These are phyloP conservation scores for Vaccinium darrowii DNA, from an alignment of 148 eudicot species.

Conservation along the genomic window DNA sequence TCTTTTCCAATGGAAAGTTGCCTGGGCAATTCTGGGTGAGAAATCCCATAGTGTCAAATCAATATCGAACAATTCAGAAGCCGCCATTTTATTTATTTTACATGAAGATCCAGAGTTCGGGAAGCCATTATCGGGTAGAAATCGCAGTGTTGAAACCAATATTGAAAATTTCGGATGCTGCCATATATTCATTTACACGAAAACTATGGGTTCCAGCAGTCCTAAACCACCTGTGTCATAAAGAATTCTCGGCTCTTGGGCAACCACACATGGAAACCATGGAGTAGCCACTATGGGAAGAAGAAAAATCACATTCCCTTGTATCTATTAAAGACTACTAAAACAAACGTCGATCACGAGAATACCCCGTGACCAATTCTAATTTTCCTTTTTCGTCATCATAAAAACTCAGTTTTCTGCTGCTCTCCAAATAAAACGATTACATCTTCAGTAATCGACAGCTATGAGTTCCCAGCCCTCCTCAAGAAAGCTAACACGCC, in stretches of 20 bases:
- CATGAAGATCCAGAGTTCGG: not conserved
- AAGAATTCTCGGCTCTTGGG: not conserved
- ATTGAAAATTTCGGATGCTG: not conserved
- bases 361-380: not conserved
- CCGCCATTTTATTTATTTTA: not conserved
- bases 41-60: not conserved
- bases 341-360: not conserved
- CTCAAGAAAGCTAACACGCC: slow-evolving; percentile 76
- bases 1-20: not conserved
- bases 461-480: slow-evolving; percentile 35
- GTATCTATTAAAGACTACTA: slow-evolving; percentile 9
- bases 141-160: not conserved
- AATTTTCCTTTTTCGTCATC: not conserved
- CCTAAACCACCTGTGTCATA: not conserved
- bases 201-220: not conserved
- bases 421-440: not conserved
- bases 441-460: no score
- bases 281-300: not conserved
- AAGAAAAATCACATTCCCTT: not conserved
- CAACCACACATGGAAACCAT: not conserved
- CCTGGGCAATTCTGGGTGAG: not conserved
- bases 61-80: not conserved
- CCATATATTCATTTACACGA: not conserved
- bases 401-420: not conserved
- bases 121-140: not conserved